Conservation (phyloP, 257 asterid species). For the Fraxinus cuspidata region DNA sequence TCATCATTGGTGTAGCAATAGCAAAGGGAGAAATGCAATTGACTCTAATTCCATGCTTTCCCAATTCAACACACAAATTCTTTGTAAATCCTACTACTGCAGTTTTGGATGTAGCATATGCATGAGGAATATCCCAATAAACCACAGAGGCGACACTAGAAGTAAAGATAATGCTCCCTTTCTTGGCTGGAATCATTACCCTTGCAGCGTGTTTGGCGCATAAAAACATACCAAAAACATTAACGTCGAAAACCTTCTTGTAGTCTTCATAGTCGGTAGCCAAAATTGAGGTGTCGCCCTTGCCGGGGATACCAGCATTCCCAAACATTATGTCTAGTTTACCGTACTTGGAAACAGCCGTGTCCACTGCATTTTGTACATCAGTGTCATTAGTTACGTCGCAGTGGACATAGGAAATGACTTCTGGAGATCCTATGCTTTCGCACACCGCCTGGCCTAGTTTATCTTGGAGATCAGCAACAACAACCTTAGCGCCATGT, state of each 20-base stretch:
- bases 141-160: constrained; percentile 43
- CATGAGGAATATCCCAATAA: constrained; percentile 35
- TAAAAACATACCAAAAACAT: constrained; percentile 39
- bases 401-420: constrained; percentile 42
- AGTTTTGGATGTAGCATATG: constrained; percentile 42
- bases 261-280: background rate
- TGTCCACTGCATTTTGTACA: constrained; percentile 29
- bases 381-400: constrained; percentile 46
- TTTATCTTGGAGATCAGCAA: constrained; percentile 55
- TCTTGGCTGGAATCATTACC: constrained; percentile 39
- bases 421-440: constrained; percentile 23
- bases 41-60: constrained; percentile 49
- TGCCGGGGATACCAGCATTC: constrained; percentile 45
- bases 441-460: constrained; percentile 35
- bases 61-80: constrained; percentile 46
- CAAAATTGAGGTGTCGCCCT: constrained; percentile 14
- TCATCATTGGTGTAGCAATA: constrained; percentile 12
- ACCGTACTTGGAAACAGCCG: constrained; percentile 39
- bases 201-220: constrained; percentile 62
- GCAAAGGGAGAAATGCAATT: constrained; percentile 54
- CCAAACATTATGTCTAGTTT: constrained; percentile 53
- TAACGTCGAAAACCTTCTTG: constrained; percentile 27
- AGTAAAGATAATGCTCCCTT: constrained; percentile 52
- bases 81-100: constrained; percentile 45
- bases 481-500: constrained; percentile 53